Evolutionary conservation across 441 rosid species (phyloP).

Genomic region (Croton laevigatus): DNA sequence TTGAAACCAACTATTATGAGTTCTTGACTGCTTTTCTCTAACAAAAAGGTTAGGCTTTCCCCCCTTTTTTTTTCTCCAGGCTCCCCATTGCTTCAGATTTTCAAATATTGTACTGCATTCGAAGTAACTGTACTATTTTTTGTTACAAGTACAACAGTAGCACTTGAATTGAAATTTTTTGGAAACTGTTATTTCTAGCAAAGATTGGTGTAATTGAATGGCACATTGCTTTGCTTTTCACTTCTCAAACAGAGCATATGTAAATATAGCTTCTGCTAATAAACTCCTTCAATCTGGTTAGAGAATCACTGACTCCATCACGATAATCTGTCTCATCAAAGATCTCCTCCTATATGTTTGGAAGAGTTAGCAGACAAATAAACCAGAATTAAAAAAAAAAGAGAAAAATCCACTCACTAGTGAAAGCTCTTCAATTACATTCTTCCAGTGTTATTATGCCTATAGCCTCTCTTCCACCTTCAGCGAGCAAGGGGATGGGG

Average conservation of each 20-base stretch:
- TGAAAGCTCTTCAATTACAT: slow-evolving; percentile 84
- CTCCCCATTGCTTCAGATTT: neutral
- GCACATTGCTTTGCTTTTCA: neutral
- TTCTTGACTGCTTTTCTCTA: neutral
- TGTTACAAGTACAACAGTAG: too few species aligned
- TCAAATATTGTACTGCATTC: neutral
- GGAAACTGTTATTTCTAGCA: too few species aligned
- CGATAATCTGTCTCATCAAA: slow-evolving; percentile 84
- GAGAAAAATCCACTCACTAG: slow-evolving; percentile 39
- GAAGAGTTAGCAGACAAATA: neutral
- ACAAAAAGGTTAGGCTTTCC: too few species aligned
- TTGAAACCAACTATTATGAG: neutral
- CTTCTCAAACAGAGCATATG: neutral
- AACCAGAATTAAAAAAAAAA: neutral
- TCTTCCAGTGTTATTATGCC: slow-evolving; percentile 89
- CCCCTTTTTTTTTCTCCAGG: too few species aligned
- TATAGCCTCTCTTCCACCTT: slow-evolving; percentile 56
- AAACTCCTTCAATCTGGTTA: neutral
- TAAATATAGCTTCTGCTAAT: neutral
- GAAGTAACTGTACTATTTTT: neutral
- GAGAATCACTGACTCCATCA: slow-evolving; percentile 30
- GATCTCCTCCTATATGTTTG: slow-evolving; percentile 64
- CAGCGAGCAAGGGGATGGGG: slow-evolving; percentile 52
- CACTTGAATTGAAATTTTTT: neutral
- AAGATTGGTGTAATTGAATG: too few species aligned